These are phyloP conservation scores for Globisporangium lucens DNA, from an alignment of 352 stramenopile genomes.

Conservation along the genomic window DNA sequence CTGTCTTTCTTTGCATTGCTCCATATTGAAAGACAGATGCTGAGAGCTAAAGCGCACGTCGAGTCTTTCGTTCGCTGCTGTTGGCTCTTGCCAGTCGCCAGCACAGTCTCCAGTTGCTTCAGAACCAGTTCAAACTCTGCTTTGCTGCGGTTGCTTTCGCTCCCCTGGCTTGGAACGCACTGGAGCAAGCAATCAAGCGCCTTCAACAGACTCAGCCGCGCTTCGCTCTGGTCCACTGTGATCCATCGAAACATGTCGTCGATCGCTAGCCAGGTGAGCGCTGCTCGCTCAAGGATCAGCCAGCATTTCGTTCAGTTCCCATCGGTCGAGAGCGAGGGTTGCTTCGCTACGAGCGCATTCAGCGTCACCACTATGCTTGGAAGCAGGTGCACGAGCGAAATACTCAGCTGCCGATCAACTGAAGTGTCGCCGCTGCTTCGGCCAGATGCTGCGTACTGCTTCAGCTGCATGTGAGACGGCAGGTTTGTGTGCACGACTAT, in stretches of 20 bases:
- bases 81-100: background rate
- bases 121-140: background rate
- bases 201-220: conserved; percentile 31
- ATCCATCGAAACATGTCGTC: conserved; percentile 80
- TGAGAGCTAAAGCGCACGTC: background rate
- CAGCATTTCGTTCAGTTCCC: conserved; percentile 22
- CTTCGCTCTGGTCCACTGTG: conserved; percentile 36
- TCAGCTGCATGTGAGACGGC: conserved; percentile 11
- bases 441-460: background rate
- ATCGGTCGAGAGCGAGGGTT: background rate
- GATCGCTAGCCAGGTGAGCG: conserved; percentile 47
- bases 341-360: background rate
- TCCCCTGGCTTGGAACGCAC: background rate
- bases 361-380: conserved; percentile 22
- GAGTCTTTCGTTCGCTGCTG: background rate
- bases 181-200: conserved; percentile 29
- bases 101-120: conserved; percentile 8
- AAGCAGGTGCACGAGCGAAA: conserved; percentile 43
- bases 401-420: conserved; percentile 53
- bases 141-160: background rate
- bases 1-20: background rate
- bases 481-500: conserved; percentile 20
- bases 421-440: conserved; percentile 8
- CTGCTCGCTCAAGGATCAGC: conserved; percentile 32
- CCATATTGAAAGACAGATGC: background rate